Conservation (phyloP, 768 basidiomycete species). For the Heimioporus sp. region DNA sequence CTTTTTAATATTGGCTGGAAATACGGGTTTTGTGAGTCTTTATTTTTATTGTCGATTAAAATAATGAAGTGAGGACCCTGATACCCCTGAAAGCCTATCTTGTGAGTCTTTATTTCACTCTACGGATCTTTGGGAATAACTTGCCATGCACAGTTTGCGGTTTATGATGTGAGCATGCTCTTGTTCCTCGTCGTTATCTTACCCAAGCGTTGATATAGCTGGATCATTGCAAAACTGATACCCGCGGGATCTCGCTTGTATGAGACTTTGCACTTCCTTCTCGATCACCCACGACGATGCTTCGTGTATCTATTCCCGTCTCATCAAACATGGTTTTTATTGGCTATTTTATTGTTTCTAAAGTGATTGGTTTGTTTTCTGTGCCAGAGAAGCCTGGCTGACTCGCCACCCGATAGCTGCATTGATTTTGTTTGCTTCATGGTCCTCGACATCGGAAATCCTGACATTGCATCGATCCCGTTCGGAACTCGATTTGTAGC, state of each 20-base stretch:
- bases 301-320: conserved; percentile 90
- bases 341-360: conserved; percentile 62
- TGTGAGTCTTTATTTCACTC: conserved; percentile 52
- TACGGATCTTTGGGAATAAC: background rate
- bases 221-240: conserved; percentile 64
- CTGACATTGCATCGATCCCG: conserved; percentile 65
- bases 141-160: conserved; percentile 54
- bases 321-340: conserved; percentile 91
- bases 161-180: conserved; percentile 67
- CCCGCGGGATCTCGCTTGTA: conserved; percentile 56
- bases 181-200: background rate
- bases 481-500: conserved; percentile 65
- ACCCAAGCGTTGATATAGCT: conserved; percentile 45
- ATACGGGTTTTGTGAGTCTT: conserved; percentile 87
- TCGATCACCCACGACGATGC: conserved; percentile 93
- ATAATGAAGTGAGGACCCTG: background rate
- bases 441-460: conserved; percentile 82
- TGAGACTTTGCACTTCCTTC: conserved; percentile 86
- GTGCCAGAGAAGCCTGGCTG: background rate
- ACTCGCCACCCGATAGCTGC: conserved; percentile 38
- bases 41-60: background rate
- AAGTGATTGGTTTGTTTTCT: conserved; percentile 44
- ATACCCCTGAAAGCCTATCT: conserved; percentile 60
- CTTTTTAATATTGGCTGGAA: conserved; percentile 83
- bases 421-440: conserved; percentile 92